phyloP scores from a whole-genome alignment of 1,284 basidiomycete genomes.

The Leucoagaricus sp. region DNA sequence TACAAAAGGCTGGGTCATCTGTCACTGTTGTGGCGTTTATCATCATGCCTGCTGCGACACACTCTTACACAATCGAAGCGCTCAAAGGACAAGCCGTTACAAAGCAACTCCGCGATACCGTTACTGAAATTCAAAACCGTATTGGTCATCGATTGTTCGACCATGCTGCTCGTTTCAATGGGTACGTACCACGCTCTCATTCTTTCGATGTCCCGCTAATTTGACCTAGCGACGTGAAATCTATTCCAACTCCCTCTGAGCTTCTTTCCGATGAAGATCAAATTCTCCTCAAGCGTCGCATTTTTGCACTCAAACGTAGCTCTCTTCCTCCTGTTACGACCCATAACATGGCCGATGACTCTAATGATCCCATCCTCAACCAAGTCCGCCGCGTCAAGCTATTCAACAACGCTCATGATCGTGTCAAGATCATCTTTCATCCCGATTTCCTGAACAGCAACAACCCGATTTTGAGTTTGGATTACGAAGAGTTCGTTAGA shows the following conservation, averaged over 20 bases:
- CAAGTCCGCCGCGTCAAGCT: slow-evolving; percentile 93
- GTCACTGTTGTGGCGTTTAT: slow-evolving; percentile 95
- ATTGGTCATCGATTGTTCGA: slow-evolving; percentile 93
- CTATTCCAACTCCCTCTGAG: slow-evolving; percentile 71
- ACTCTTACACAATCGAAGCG: slow-evolving; percentile 97
- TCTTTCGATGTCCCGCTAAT: slow-evolving; percentile 1
- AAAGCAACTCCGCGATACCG: slow-evolving; percentile 93
- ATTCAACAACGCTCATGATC: slow-evolving; percentile 81
- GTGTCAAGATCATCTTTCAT: slow-evolving; percentile 97
- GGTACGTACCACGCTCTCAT: slow-evolving; percentile 54
- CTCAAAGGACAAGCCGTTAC: slow-evolving; percentile 98
- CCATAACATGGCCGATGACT: slow-evolving; percentile 97
- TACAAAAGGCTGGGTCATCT: slow-evolving; percentile 72
- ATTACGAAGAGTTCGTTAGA: slow-evolving; percentile 98
- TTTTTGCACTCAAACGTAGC: slow-evolving; percentile 94
- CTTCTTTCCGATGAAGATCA: slow-evolving; percentile 92
- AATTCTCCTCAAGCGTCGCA: slow-evolving; percentile 93
- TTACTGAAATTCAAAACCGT: slow-evolving; percentile 91
- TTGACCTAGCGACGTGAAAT: slow-evolving; percentile 65
- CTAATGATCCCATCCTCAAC: slow-evolving; percentile 90
- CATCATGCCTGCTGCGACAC: slow-evolving; percentile 96
- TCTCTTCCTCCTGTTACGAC: slow-evolving; percentile 92
- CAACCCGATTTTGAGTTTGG: slow-evolving; percentile 95
- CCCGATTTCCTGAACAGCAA: slow-evolving; percentile 98
- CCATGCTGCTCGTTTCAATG: slow-evolving; percentile 89